Conservation (phyloP, 495 filamentous ascomycete species). For the Rhypophila decipiens region DNA sequence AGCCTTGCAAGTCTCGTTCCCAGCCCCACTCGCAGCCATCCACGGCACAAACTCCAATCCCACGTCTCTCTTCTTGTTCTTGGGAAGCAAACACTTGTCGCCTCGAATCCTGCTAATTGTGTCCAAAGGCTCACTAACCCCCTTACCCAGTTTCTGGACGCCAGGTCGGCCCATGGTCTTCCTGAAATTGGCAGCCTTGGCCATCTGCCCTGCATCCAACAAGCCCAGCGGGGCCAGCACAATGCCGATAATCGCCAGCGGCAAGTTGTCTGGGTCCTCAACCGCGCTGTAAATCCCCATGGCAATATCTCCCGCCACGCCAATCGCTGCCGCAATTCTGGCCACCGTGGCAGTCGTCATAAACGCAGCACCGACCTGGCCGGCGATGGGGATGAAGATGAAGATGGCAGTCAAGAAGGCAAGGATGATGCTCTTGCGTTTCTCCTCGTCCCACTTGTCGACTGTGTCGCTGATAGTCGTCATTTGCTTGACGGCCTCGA, state of each 20-base stretch:
- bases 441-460: constrained; percentile 11
- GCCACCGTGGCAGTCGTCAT: neutral
- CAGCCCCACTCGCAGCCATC: no score
- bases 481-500: constrained; percentile 12
- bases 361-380: constrained; percentile 4
- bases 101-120: no score
- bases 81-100: no score
- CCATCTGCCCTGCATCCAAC: neutral
- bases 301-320: constrained; percentile 3
- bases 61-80: no score
- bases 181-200: neutral
- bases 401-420: constrained; percentile 14
- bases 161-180: neutral
- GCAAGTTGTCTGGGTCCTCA: constrained; percentile 1
- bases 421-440: constrained; percentile 13
- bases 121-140: no score
- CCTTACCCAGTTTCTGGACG: constrained; percentile 66
- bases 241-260: constrained; percentile 6
- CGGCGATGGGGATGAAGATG: constrained; percentile 15
- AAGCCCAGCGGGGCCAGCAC: constrained; percentile 4
- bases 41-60: no score
- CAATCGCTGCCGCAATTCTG: constrained; percentile 1
- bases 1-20: no score
- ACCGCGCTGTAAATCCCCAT: constrained; percentile 7
- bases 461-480: constrained; percentile 8